Percentiles rank a stretch among this genome's conserved stretches.
Evolutionary conservation across 2,329 filamentous ascomycete genomes (phyloP).

Genomic region (Dendrostoma leiphaemia): DNA sequence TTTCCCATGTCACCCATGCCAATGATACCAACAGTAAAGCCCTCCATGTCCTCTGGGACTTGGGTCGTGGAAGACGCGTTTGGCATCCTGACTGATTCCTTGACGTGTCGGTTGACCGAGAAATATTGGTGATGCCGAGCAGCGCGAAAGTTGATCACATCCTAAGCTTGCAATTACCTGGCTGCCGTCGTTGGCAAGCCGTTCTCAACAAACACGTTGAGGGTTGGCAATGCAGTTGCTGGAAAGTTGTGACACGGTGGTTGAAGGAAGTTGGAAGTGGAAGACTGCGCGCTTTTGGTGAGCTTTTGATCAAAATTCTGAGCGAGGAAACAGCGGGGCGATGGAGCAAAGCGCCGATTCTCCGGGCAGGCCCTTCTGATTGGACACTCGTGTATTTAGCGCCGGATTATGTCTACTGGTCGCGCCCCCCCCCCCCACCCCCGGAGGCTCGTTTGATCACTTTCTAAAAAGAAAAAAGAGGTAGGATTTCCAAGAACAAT

Average conservation of each 20-base stretch:
- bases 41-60: constrained; percentile 52
- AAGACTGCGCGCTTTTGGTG: not conserved
- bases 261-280: not conserved
- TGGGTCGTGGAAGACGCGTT: constrained; percentile 9
- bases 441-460: no score
- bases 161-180: constrained; percentile 8
- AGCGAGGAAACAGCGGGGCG: not conserved
- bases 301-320: constrained; percentile 8
- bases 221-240: not conserved
- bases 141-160: constrained; percentile 22
- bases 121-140: constrained; percentile 14
- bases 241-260: not conserved
- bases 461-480: no score
- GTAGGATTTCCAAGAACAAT: no score
- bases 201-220: not conserved
- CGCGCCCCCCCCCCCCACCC: not conserved
- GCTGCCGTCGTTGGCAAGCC: not conserved
- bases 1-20: constrained; percentile 99
- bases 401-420: no score
- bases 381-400: no score
- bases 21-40: constrained; percentile 86
- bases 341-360: constrained; percentile 9
- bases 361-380: not conserved
- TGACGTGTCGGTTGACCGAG: constrained; percentile 9
- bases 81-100: constrained; percentile 5